Evolutionary conservation across 1,284 basidiomycete species (phyloP), one percentile per base, ranked within the genome.

Genomic region (Thelephora terrestris): DNA sequence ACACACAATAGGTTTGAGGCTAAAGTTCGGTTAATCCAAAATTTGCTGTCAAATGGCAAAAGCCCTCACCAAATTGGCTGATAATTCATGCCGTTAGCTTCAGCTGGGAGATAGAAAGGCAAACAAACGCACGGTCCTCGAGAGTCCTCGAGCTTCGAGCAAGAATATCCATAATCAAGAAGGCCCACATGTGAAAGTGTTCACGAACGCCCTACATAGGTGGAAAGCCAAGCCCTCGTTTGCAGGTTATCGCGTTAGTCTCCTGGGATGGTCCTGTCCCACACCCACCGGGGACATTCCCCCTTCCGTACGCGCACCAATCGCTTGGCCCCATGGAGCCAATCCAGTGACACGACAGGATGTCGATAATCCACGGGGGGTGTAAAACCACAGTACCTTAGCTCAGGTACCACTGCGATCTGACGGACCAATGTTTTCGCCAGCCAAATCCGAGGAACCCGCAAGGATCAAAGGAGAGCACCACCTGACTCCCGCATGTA

Each of bases 91-190:
- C 25, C 34, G 9, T 21, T 7, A 43, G 27, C 27, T 7, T 34
- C 18, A 21, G 7, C 12, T 38, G 20, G 5, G 40, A 25, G 47
- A 48, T 32, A 25, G 45, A 34, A 16, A 39, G 29, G 4, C 4
- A 32, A 32, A 32, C 9, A n/a, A 23, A 65, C 73, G 40, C 44
- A 76, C 75, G 56, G n/a, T n/a, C n/a, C n/a, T n/a, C n/a, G n/a
- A n/a, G n/a, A 76, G 53, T 5, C 75, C 76, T 56, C 74, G 73
- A n/a, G 53, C 78, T 76, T 46, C 75, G 75, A 16, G 75, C 75
- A 18, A 78, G 55, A 47, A 78, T 76, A 3, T 62, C 64, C 45
- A 76, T 73, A 7, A 71, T 68, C 47, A 78, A 53, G 2, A 67
- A 62, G 57, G 75, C 74, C 75, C 38, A 7, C 25, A 38, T 7